Base-by-base conservation (phyloP, 2,329 filamentous ascomycete species). In the Cercospora beticola region DNA sequence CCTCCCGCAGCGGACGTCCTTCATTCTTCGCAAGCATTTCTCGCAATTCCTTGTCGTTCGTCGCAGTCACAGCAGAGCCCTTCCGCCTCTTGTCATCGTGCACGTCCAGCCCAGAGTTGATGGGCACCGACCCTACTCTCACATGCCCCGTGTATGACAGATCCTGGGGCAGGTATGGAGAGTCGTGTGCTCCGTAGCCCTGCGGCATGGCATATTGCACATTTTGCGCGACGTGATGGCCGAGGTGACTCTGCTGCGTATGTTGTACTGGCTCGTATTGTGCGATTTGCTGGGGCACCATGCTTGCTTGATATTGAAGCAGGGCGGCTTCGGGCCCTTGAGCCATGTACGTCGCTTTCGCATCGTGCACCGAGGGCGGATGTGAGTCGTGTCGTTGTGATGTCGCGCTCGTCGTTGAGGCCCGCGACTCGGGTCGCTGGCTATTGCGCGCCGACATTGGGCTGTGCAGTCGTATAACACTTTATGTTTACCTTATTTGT, bases 1-100 rank as follows among this genome's bases (percentile, higher is more conserved):
- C 89, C 8, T 94, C 91, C 72, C 88, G 86, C 28, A 94, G 80
- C 31, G 81, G 85, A 33, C 91, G 88, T 70, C 88, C 85, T 70
- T 88, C 87, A 76, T 93, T 93, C 66, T 85, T 83, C n/a, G 84
- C 82, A 71, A 92, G 90, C 61, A 94, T 84, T 75, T 92, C 89
- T 54, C 91, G 86, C 86, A 94, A 89, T 78, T 94, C 92, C 68
- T 91, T 85, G 78, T 94, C 92, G 74, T 94, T 94, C 72, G 92
- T 92, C 2, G 91, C 90, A 71, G 88, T 93, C 16, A 90, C 89
- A 60, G 89, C 86, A 30, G 87, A 85, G n/a, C 82, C 80, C 30
- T 87, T 84, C 78, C 85, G 81, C 46, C 84, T 83, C 74, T 82
- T 82, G 28, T 83, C 82, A 28, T 83, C 82, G 4, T 76, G 73